Conservation (phyloP, 2,329 filamentous ascomycete species). For the Cytospora chrysosperma region DNA sequence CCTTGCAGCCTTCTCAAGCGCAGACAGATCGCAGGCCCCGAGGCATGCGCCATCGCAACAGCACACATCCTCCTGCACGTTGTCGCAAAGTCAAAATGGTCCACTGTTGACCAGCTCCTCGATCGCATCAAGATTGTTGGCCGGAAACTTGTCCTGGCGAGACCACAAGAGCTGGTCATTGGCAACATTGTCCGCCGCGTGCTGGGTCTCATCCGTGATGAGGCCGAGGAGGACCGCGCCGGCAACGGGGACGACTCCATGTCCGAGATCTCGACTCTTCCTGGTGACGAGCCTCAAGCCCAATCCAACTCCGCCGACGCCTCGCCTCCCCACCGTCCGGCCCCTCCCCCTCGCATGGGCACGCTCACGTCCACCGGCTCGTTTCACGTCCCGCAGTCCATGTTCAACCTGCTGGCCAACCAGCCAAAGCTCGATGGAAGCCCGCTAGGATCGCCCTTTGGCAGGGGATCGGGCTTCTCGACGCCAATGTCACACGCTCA, state of each 20-base stretch:
- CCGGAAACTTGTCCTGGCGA: slow-evolving; percentile 73
- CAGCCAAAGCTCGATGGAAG: slow-evolving; percentile 50
- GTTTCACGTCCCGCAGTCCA: slow-evolving; percentile 68
- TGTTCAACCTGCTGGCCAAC: slow-evolving; percentile 85
- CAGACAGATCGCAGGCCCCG: slow-evolving; percentile 82
- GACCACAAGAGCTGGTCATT: slow-evolving; percentile 87
- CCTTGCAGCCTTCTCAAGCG: slow-evolving; percentile 74
- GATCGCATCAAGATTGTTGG: slow-evolving; percentile 78
- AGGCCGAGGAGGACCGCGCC: slow-evolving; percentile 78
- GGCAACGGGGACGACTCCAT: slow-evolving; percentile 59
- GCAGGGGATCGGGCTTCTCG: slow-evolving; percentile 38
- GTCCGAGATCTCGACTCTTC: slow-evolving; percentile 41
- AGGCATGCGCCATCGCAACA: slow-evolving; percentile 87
- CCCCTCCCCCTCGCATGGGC: slow-evolving; percentile 47
- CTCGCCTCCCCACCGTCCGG: slow-evolving; percentile 31
- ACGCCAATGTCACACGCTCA: slow-evolving; percentile 37
- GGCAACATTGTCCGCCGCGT: slow-evolving; percentile 93
- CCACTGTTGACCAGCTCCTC: slow-evolving; percentile 75
- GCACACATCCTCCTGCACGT: slow-evolving; percentile 85
- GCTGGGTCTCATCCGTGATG: slow-evolving; percentile 85
- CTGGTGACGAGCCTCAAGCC: slow-evolving; percentile 21
- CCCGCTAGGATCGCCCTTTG: slow-evolving; percentile 46
- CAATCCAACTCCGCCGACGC: slow-evolving; percentile 13
- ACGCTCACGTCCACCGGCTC: slow-evolving; percentile 62
- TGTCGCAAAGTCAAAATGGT: slow-evolving; percentile 77